Evolutionary conservation across 805 yeast species (phyloP).

Genomic region (Clavispora phyllophila): DNA sequence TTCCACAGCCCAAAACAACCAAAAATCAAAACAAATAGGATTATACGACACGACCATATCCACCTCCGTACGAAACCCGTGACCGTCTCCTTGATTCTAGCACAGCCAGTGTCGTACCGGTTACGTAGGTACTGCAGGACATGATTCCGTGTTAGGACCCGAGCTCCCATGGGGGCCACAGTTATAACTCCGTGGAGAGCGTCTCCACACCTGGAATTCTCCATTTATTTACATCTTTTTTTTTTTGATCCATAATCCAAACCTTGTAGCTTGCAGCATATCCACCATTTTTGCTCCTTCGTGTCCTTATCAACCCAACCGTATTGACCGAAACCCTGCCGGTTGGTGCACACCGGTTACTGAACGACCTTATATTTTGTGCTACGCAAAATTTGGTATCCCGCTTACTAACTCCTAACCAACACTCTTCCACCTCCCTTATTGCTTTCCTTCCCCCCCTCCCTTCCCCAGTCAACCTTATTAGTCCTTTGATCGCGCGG

Average conservation of each 20-base stretch:
- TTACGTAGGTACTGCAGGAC: background rate
- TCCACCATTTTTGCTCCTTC: too few species aligned
- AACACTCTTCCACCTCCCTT: background rate
- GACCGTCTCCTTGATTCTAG: background rate
- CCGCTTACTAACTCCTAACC: background rate
- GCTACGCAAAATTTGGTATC: background rate
- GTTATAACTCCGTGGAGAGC: background rate
- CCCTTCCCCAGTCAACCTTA: background rate
- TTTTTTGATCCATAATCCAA: too few species aligned
- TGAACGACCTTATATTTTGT: conserved; percentile 1
- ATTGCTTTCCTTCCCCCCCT: background rate
- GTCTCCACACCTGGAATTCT: too few species aligned
- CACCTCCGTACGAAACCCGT: too few species aligned
- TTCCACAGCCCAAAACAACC: too few species aligned
- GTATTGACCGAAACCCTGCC: too few species aligned
- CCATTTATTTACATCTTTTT: too few species aligned
- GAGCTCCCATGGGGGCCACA: background rate
- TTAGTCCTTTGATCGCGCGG: conserved; percentile 3
- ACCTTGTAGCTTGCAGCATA: too few species aligned
- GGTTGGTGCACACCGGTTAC: background rate
- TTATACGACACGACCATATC: too few species aligned
- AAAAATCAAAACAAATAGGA: too few species aligned
- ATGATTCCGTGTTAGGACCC: background rate
- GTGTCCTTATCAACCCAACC: too few species aligned
- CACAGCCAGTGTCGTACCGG: too few species aligned